Evolutionary conservation across 192 early-diverging fungal species (phyloP), one percentile per base, ranked within the genome.

Genomic region (Gaertneriomyces sp.): DNA sequence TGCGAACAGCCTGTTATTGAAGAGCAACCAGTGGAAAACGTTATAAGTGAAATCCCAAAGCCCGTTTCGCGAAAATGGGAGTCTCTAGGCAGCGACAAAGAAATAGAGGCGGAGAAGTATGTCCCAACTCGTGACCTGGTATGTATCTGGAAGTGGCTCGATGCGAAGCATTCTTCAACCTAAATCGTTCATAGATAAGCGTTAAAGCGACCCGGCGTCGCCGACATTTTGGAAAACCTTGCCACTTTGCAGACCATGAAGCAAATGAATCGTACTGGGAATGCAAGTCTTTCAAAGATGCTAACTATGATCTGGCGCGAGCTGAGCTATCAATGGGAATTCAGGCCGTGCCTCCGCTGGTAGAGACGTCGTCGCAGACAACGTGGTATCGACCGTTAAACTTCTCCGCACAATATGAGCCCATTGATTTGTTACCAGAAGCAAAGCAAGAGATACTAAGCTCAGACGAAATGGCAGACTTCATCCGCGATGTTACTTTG

Each of bases 21-120:
- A 43, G 70, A 72, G 7, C 45, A 57, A 42, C 14, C 63, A 16
- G 59, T 66, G 14, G 67, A 63, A 49, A 41, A 41, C 63, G 60
- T 19, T 33, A 33, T 33, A 33, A 14, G 45, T 51, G 8, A 63
- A 46, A 19, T 46, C 46, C 68, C 76, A 77, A 46, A 73, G 74
- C 53, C 58, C 70, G 54, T 53, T n/a, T 71, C 67, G 16, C 71
- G 76, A 49, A 53, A 68, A 45, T 86, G 79, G 82, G 73, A 75
- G 46, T 73, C 60, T 45, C 64, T 83, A n/a, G 84, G 84, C 57
- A 86, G 83, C 54, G 84, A 86, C 51, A 84, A 80, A 54, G 84
- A 86, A 45, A 81, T 86, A 19, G 84, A 86, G 47, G 42, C 68
- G 45, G 84, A 86, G 55, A 52, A 60, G 59, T 76, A 84, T 5